These are phyloP conservation scores for Pisolithus albus DNA, from an alignment of 768 basidiomycete species.

Conservation along the genomic window DNA sequence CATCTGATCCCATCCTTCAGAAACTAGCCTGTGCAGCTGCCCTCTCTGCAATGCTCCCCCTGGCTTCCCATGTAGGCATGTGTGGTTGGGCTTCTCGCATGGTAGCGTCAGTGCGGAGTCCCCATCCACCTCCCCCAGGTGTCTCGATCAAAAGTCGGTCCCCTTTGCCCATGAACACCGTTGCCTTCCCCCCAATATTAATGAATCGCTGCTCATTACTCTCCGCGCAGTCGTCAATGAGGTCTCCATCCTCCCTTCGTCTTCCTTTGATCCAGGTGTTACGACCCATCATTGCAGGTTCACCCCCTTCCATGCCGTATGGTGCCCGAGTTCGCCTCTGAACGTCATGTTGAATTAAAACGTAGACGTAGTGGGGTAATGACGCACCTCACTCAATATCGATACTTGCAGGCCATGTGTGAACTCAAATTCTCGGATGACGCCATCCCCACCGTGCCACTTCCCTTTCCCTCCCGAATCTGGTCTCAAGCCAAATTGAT, in stretches of 20 bases:
- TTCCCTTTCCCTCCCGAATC: constrained; percentile 66
- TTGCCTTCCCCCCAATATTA: constrained; percentile 87
- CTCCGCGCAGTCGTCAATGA: constrained; percentile 31
- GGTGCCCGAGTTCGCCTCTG: constrained; percentile 81
- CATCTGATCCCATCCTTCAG: constrained; percentile 17
- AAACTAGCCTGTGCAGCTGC: constrained; percentile 59
- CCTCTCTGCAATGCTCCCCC: constrained; percentile 62
- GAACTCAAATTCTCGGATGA: constrained; percentile 77
- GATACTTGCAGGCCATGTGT: constrained; percentile 78
- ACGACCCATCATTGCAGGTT: constrained; percentile 58
- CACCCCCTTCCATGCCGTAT: constrained; percentile 81
- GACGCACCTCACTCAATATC: constrained; percentile 75
- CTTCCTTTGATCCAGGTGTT: constrained; percentile 85
- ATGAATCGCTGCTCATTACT: constrained; percentile 46
- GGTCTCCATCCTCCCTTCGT: constrained; percentile 62
- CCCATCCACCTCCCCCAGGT: constrained; percentile 90
- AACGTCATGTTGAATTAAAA: not conserved
- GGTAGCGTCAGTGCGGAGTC: constrained; percentile 25
- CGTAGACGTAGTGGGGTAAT: not conserved
- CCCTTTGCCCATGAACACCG: constrained; percentile 82
- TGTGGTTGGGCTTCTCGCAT: constrained; percentile 24
- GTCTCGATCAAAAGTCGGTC: constrained; percentile 79
- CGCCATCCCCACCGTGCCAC: constrained; percentile 80
- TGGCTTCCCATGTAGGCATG: constrained; percentile 51
- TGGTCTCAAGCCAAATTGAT: constrained; percentile 69